Evolutionary conservation across 2,329 filamentous ascomycete species (phyloP), one percentile per base, ranked within the genome.

Genomic region (Triangularia setosa): DNA sequence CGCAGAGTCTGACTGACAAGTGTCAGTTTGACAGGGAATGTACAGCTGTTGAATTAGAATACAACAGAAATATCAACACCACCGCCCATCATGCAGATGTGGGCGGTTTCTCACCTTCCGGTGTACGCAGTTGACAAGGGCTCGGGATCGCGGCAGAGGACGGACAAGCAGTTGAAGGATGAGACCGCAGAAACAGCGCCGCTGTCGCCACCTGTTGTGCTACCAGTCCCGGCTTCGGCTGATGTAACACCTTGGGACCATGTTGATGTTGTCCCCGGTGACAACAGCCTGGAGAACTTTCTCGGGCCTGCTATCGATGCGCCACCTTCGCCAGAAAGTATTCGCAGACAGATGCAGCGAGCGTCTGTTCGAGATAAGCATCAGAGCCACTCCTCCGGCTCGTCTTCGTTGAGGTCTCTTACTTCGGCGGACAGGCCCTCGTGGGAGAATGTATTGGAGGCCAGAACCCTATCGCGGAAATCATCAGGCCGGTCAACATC

Each of bases 261-360:
- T 57, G 61, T 61, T 24, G 58, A 56, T 8, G 59, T 64, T 44
- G n/a, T n/a, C n/a, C 35, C 63, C 48, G 57, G 60, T 58, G 55
- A 65, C 64, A 68, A 71, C 61, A 70, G 68, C 69, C 68, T 75
- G 40, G 71, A 76, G 65, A 80, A 83, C 64, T 77, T 84, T 61
- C 75, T 88, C 64, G 84, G 83, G 64, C 84, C 86, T 58, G 81
- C 86, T 66, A 75, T 88, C 63, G 84, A 88, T 69, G 83, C 84
- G 18, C 85, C 86, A 48, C 85, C 86, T 0, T 88, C 86, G 33
- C 84, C 86, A 27, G 82, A 85, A 70, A 81, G 80, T 66, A 80
- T 87, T 69, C 82, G 85, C 68, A 82, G 83, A 73, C 83, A 87
- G 75, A 82, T 86, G 80, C 86, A 82, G 73, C 79, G 80, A 71